Conservation (phyloP, 495 filamentous ascomycete species). For the Daldinia bambusicola region DNA sequence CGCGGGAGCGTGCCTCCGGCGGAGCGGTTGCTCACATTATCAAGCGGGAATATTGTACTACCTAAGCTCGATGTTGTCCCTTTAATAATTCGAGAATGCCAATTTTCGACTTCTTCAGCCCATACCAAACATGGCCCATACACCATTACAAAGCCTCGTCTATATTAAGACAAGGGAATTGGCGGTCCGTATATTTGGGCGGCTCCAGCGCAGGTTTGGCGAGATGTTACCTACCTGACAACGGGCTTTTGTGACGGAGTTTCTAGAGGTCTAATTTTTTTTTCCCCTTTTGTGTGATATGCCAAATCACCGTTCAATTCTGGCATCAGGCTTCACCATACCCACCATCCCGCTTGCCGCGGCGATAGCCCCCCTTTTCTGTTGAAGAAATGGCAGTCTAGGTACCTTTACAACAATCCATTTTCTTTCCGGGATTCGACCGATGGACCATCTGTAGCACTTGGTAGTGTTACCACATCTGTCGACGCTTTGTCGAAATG, state of each 20-base stretch:
- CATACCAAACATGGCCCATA: conserved; percentile 11
- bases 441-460: conserved; percentile 20
- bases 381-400: conserved; percentile 23
- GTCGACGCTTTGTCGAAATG: conserved; percentile 14
- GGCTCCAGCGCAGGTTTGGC: conserved; percentile 18
- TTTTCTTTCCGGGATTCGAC: conserved; percentile 29
- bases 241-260: conserved; percentile 2
- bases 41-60: conserved; percentile 13
- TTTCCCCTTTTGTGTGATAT: background rate
- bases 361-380: conserved; percentile 23
- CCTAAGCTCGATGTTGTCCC: conserved; percentile 15
- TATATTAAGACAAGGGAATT: conserved; percentile 12
- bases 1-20: conserved; percentile 15
- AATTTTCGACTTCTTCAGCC: background rate
- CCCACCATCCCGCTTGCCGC: conserved; percentile 37
- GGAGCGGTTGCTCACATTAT: conserved; percentile 13
- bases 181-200: conserved; percentile 8
- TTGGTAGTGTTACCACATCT: conserved; percentile 33
- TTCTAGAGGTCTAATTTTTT: background rate
- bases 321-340: conserved; percentile 23
- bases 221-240: conserved; percentile 19
- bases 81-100: conserved; percentile 11
- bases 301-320: conserved; percentile 10
- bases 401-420: conserved; percentile 23
- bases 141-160: conserved; percentile 6